These are phyloP conservation scores for Paramecium pentaurelia DNA, from an alignment of 73 alveolate genomes.

Conservation along the genomic window DNA sequence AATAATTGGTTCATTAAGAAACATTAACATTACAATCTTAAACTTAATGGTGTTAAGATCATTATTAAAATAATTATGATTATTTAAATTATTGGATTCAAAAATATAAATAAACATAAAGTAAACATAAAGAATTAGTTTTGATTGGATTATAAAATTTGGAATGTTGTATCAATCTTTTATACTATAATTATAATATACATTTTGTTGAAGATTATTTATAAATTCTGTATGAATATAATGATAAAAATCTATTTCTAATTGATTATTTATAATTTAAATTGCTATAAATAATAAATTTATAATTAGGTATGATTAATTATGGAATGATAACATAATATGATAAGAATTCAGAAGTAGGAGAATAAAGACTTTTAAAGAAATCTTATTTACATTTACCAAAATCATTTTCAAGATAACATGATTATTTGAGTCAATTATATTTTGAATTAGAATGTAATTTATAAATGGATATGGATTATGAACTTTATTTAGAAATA, in stretches of 20 bases:
- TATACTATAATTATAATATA: background rate
- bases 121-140: background rate
- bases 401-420: background rate
- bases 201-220: background rate
- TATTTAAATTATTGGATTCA: background rate
- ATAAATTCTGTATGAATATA: background rate
- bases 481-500: background rate
- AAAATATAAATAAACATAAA: background rate
- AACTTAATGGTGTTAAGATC: background rate
- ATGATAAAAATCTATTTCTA: background rate
- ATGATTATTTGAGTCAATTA: background rate
- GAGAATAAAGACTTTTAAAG: background rate
- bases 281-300: background rate
- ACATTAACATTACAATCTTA: background rate
- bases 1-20: background rate
- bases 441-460: background rate
- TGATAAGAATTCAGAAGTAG: background rate
- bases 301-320: background rate
- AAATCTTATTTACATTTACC: background rate
- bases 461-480: background rate
- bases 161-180: background rate
- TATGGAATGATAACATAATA: conserved; percentile 3
- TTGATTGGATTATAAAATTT: background rate
- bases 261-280: background rate
- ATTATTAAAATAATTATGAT: background rate